phyloP scores from a whole-genome alignment of 139 green algal species.

The Trebouxia sp. region DNA sequence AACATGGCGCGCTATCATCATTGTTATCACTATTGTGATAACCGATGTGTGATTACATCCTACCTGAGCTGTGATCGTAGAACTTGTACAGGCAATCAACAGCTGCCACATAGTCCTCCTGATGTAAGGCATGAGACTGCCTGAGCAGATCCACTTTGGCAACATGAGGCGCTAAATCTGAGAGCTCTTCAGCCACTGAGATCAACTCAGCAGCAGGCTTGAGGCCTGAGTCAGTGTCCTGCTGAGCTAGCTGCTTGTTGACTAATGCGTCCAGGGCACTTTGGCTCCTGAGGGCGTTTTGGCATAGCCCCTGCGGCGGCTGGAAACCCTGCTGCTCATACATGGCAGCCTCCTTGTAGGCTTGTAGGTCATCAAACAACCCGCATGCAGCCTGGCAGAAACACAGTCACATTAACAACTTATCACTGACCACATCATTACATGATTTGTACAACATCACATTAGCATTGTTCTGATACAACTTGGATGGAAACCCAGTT shows the following conservation, averaged over 20 bases:
- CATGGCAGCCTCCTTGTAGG: constrained; percentile 10
- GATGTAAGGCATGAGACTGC: constrained; percentile 37
- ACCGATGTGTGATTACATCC: too few species aligned
- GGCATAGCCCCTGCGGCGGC: background rate
- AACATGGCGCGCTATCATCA: too few species aligned
- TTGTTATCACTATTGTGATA: too few species aligned
- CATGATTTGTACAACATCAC: too few species aligned
- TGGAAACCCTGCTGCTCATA: background rate
- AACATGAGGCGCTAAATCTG: background rate
- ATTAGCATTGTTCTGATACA: too few species aligned
- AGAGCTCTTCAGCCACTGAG: constrained; percentile 5
- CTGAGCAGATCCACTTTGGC: background rate
- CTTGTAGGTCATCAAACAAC: constrained; percentile 10
- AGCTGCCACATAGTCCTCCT: constrained; percentile 42
- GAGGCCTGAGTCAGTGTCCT: constrained; percentile 10
- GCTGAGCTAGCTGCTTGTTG: background rate
- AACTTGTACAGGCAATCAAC: constrained; percentile 42
- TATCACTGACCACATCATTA: too few species aligned
- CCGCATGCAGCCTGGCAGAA: background rate
- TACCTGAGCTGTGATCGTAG: constrained; percentile 28
- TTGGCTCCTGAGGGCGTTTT: constrained; percentile 31
- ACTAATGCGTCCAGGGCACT: constrained; percentile 32
- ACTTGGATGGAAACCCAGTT: too few species aligned
- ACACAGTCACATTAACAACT: background rate
- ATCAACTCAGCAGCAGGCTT: background rate